A percentile compares a stretch with the other conserved stretches of the same genome.
phyloP scores from a whole-genome alignment of 805 yeast genomes.

The Saturnispora bothae region DNA sequence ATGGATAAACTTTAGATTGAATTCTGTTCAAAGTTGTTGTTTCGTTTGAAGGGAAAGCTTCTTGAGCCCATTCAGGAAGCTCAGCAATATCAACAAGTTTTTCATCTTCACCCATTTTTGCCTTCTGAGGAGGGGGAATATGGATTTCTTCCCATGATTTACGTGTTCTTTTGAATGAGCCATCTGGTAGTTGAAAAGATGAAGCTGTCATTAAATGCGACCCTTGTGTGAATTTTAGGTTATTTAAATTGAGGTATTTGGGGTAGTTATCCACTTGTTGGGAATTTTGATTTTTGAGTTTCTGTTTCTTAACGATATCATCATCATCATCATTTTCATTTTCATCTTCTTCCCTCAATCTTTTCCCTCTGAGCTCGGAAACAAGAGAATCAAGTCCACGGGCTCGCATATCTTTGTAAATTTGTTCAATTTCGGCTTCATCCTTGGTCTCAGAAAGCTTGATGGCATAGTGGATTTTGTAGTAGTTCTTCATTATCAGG shows the following conservation, averaged over 20 bases:
- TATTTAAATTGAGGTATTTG: constrained; percentile 49
- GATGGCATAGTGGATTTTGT: constrained; percentile 22
- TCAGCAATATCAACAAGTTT: constrained; percentile 44
- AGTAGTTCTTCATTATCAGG: constrained; percentile 35
- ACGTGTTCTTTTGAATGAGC: constrained; percentile 68
- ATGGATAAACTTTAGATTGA: constrained; percentile 73
- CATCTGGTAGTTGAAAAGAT: constrained; percentile 67
- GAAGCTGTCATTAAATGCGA: constrained; percentile 55
- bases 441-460: constrained; percentile 14
- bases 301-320: constrained; percentile 9
- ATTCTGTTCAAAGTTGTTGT: constrained; percentile 63
- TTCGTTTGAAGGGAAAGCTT: constrained; percentile 61
- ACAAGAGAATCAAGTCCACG: constrained; percentile 33
- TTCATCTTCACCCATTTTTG: constrained; percentile 25
- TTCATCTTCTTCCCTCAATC: background rate
- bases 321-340: too few species aligned
- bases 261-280: constrained; percentile 29
- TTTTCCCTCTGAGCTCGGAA: constrained; percentile 29
- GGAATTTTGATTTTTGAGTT: constrained; percentile 3
- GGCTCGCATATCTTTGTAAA: constrained; percentile 35
- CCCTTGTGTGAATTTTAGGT: constrained; percentile 62
- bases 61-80: constrained; percentile 75
- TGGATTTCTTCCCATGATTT: constrained; percentile 78
- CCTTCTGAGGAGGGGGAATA: constrained; percentile 71
- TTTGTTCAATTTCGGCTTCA: constrained; percentile 26